These are phyloP conservation scores for Bocquillonia castaneifolia DNA, from an alignment of 441 rosid species.

Conservation along the genomic window DNA sequence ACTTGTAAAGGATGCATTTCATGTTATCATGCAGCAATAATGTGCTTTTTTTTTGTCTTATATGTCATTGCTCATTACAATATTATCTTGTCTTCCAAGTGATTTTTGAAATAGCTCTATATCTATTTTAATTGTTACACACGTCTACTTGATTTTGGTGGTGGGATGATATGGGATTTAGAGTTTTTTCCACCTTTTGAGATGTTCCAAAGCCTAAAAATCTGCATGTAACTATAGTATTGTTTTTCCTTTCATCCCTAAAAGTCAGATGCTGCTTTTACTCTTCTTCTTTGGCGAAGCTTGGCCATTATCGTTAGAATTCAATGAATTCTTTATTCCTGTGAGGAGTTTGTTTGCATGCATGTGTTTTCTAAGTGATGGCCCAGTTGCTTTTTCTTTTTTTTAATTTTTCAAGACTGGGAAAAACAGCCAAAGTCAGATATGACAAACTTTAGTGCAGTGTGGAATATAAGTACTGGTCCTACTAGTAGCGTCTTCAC, in stretches of 20 bases:
- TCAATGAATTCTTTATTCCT: background rate
- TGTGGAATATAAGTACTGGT: too few relatives aligned
- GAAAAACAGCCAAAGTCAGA: too few relatives aligned
- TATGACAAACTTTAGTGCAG: too few relatives aligned
- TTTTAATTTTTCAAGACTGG: background rate
- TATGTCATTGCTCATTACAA: background rate
- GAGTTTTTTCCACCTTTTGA: background rate
- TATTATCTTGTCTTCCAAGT: background rate
- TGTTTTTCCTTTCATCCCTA: background rate
- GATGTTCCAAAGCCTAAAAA: background rate
- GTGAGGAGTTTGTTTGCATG: background rate
- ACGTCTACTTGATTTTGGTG: background rate
- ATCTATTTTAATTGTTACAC: too few relatives aligned
- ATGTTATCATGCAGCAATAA: background rate
- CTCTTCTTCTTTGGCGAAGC: background rate
- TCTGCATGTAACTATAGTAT: background rate
- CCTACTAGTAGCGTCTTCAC: too few relatives aligned
- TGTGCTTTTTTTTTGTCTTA: background rate
- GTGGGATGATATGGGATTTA: background rate
- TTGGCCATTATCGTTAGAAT: background rate
- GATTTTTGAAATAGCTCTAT: background rate
- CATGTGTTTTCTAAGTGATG: background rate
- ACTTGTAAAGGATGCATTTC: background rate
- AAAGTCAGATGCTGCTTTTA: background rate
- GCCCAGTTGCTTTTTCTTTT: background rate